Conservation (phyloP, 2,329 filamentous ascomycete genomes). For the Nemania serpens region DNA sequence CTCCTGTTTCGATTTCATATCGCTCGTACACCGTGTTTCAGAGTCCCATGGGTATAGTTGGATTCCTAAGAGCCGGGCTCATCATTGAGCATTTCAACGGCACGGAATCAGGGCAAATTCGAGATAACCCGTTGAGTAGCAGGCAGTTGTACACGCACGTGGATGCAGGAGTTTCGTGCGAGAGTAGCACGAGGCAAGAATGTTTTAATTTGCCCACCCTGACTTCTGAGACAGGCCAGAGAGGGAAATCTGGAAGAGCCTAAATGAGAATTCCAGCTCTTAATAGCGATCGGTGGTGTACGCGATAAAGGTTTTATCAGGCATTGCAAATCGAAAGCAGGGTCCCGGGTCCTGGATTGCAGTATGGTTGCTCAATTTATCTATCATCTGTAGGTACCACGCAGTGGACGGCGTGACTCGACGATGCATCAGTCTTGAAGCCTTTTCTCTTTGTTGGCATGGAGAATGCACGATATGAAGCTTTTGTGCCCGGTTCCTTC, state of each 20-base stretch:
- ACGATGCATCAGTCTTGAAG: too few relatives aligned
- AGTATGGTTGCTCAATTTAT: neutral
- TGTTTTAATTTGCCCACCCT: neutral
- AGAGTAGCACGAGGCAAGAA: neutral
- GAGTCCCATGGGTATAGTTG: neutral
- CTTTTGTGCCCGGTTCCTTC: too few relatives aligned
- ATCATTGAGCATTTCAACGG: neutral
- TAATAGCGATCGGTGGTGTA: constrained; percentile 5
- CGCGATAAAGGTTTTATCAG: neutral
- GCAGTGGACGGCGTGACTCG: too few relatives aligned
- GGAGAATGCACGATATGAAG: too few relatives aligned
- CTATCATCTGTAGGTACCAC: too few relatives aligned
- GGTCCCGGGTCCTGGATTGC: neutral
- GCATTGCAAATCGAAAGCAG: neutral
- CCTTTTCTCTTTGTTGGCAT: too few relatives aligned
- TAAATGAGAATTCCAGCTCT: neutral
- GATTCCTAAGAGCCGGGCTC: neutral
- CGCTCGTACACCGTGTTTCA: neutral
- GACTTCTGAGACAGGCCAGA: neutral
- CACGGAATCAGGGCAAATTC: neutral
- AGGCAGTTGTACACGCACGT: neutral
- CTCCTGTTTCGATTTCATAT: constrained; percentile 14
- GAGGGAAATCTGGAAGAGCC: neutral
- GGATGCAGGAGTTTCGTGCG: too few relatives aligned
- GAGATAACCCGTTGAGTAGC: neutral